These are phyloP conservation scores for Maudiozyma pseudohumilis DNA, from an alignment of 805 yeast genomes.

Conservation along the genomic window DNA sequence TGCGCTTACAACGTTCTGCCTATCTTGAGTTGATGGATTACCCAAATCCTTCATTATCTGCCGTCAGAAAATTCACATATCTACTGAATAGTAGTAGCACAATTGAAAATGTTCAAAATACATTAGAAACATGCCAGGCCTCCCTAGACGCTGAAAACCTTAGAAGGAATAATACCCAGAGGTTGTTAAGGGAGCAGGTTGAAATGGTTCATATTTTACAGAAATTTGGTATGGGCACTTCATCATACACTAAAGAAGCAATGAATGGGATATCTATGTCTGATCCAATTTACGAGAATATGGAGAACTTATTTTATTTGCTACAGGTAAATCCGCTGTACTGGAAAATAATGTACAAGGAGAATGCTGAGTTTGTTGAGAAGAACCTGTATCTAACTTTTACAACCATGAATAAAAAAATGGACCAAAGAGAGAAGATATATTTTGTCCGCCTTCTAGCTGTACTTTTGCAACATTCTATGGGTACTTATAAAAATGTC, in stretches of 20 bases:
- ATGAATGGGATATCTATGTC: conserved; percentile 7
- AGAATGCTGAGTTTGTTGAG: conserved; percentile 24
- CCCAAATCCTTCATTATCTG: conserved; percentile 67
- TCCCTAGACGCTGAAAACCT: conserved; percentile 60
- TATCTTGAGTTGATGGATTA: conserved; percentile 61
- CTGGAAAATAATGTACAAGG: conserved; percentile 44
- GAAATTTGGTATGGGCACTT: conserved; percentile 43
- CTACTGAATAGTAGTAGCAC: conserved; percentile 61
- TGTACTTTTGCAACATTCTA: conserved; percentile 35
- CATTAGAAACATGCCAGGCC: conserved; percentile 56
- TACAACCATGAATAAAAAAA: conserved; percentile 23
- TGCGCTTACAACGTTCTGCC: conserved; percentile 58
- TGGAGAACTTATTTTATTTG: conserved; percentile 70
- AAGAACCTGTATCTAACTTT: conserved; percentile 23
- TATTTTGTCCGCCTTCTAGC: conserved; percentile 52
- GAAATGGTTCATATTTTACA: conserved; percentile 69
- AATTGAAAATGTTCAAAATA: conserved; percentile 68
- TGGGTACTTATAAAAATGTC: conserved; percentile 21
- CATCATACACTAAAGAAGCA: not conserved
- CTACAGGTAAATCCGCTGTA: conserved; percentile 78
- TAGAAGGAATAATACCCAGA: conserved; percentile 61
- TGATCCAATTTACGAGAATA: conserved; percentile 24
- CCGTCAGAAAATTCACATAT: conserved; percentile 67
- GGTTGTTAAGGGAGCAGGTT: conserved; percentile 64
- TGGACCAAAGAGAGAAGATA: conserved; percentile 53